Percentiles rank a stretch among this genome's conserved stretches.
Evolutionary conservation across 176 grass and related monocot species (phyloP).

Genomic region (Eragrostis nindensis): DNA sequence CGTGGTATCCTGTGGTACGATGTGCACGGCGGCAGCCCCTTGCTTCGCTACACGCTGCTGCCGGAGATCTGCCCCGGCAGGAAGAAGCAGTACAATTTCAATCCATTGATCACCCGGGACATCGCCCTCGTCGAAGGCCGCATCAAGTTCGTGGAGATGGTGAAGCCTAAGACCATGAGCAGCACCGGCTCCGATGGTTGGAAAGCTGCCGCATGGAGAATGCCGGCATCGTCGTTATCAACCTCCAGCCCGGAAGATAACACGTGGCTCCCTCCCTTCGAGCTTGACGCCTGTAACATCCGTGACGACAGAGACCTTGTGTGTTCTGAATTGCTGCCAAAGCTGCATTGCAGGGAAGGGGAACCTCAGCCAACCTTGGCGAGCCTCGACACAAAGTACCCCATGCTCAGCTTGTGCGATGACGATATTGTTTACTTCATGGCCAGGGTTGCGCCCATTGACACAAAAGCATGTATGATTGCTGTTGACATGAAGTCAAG

Average conservation of each 20-base stretch:
- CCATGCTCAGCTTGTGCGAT: slow-evolving; percentile 1
- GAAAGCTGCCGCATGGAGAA: neutral
- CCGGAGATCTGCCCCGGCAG: neutral
- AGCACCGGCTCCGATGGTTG: neutral
- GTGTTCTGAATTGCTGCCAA: neutral
- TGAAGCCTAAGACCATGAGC: neutral
- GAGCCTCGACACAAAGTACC: neutral
- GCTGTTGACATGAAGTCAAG: neutral
- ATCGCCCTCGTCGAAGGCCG: neutral
- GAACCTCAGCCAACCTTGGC: neutral
- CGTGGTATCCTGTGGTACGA: neutral
- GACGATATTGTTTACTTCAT: slow-evolving; percentile 5
- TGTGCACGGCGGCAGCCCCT: neutral
- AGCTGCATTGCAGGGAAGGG: neutral
- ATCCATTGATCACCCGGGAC: neutral
- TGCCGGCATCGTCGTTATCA: too few species aligned
- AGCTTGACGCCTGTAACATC: neutral
- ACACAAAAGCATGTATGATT: neutral
- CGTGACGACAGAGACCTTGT: neutral
- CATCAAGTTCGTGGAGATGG: slow-evolving; percentile 3
- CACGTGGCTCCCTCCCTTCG: neutral
- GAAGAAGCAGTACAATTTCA: neutral
- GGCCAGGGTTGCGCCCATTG: neutral
- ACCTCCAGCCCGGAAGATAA: neutral
- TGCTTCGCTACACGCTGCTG: neutral